Percentiles rank a stretch among this genome's conserved stretches.
phyloP scores from a whole-genome alignment of 768 basidiomycete genomes.

The Suillus lakei region DNA sequence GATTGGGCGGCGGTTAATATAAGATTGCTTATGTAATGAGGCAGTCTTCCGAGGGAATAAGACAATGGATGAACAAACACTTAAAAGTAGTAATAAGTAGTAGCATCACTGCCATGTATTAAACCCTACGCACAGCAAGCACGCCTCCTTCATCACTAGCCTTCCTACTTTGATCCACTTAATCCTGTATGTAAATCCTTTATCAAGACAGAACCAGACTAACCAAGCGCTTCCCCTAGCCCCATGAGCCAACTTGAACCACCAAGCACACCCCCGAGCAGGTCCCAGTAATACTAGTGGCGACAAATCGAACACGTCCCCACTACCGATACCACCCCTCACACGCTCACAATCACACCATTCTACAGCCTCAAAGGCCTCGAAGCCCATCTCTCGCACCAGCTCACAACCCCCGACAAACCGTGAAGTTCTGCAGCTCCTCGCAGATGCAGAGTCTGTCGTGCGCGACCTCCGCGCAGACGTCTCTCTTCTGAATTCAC shows the following conservation, averaged over 20 bases:
- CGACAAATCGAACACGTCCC: not conserved
- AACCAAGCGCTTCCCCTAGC: not conserved
- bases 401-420: conserved; percentile 28
- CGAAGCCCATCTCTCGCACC: conserved; percentile 24
- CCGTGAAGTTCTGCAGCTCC: conserved; percentile 47
- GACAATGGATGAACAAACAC: conserved; percentile 5
- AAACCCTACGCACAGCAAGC: conserved; percentile 3
- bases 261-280: not conserved
- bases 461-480: conserved; percentile 47
- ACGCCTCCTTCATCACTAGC: not conserved
- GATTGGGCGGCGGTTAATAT: too few relatives aligned
- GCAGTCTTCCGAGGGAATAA: too few relatives aligned
- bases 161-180: not conserved
- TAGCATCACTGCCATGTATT: not conserved
- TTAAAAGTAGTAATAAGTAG: not conserved
- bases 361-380: conserved; percentile 1
- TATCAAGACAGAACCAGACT: not conserved
- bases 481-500: conserved; percentile 44
- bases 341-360: not conserved
- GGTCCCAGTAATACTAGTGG: not conserved
- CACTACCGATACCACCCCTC: conserved; percentile 1
- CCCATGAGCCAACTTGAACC: conserved; percentile 8
- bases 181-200: not conserved
- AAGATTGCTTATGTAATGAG: conserved; percentile 2
- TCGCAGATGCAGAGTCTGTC: conserved; percentile 47